Base-by-base conservation (phyloP, 768 basidiomycete species). In the Panus rudis region DNA sequence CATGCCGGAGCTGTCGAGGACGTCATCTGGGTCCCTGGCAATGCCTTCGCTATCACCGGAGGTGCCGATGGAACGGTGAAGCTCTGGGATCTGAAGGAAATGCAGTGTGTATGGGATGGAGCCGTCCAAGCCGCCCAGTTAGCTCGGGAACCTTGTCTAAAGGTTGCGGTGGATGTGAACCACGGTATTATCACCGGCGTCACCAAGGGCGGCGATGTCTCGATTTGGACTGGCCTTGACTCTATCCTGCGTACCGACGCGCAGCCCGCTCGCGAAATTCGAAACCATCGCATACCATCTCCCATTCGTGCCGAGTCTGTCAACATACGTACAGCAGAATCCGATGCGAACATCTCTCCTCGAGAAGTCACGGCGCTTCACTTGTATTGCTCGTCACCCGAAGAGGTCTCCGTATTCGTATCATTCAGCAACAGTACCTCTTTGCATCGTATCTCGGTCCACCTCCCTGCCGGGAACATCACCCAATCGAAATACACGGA, bases 31-130 rank as follows among this genome's bases (percentile, higher is more conserved):
- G 71, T 73, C 46, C 57, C 61, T 14, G 57, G 55, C 1, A 49
- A 54, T 6, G 54, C 54, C 1, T 45, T 30, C 24, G 69, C 78
- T 28, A 60, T 77, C 27, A 82, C 79, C 4, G 79, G 66, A 1
- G 78, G 75, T 4, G 56, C 64, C 1, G 85, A 90, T 50, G 85
- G 85, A 0, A 61, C 65, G 19, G 70, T 86, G 50, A 91, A 89
- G 57, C 48, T 92, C 3, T 91, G 89, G 89, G 73, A 82, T 45
- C 62, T 71, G 13, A 75, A 70, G 50, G 63, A 62, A 3, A 58
- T 77, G 12, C 52, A 48, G n/a, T 81, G 79, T 46, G 40, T 81
- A 17, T 90, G 85, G 86, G 61, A 68, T 17, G n/a, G n/a, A n/a
- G 14, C 56, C 52, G 19, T 26, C 23, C 64, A 65, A 14, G 43